Base-by-base conservation (phyloP, 192 early-diverging fungal genomes). In the Rhizophagus sp. region DNA sequence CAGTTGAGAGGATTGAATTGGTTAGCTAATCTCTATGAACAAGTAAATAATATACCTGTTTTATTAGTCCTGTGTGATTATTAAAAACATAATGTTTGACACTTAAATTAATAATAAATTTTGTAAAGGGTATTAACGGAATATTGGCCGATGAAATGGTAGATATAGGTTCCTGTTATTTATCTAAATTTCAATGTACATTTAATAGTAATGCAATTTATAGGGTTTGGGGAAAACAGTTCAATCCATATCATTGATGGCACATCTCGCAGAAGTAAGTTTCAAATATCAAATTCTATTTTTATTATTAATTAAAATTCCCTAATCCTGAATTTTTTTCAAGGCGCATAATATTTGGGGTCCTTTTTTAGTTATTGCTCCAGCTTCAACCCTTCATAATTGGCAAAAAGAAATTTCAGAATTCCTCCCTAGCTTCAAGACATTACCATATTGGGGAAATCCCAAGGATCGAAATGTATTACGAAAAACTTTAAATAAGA, bases 371-470 rank as follows among this genome's bases (percentile, higher is more conserved):
- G 93, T 97, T 30, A 93, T 97, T 78, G 93, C 94, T 0, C 96
- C 96, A 2, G 90, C 94, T 0, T 96, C 95, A 47, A 96, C 95
- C 0, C 85, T 97, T 77, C 94, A 95, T 78, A 97, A 97, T 80
- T 97, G 96, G 96, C 93, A 96, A 82, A 92, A 95, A 79, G 96
- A 97, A 85, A 87, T 97, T 36, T 82, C 91, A 19, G 88, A 89
- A 39, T 97, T 96, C 79, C 91, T 92, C 0, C 96, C 96, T 11
- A 87, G 87, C 25, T 91, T 97, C 74, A 25, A 82, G 84, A 82
- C 86, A 3, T 84, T 97, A 73, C 95, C 95, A 2, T 97, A 97
- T 83, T 97, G 94, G 94, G 96, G 96, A 65, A 90, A 90, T 76
- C 89, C 86, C 8, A 93, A 92, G 62, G 95, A 96, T 75, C 90